Percentiles rank a stretch among this genome's conserved stretches.
These are phyloP conservation scores for Xanthoconium stramineum DNA, from an alignment of 768 basidiomycete genomes.

Conservation along the genomic window DNA sequence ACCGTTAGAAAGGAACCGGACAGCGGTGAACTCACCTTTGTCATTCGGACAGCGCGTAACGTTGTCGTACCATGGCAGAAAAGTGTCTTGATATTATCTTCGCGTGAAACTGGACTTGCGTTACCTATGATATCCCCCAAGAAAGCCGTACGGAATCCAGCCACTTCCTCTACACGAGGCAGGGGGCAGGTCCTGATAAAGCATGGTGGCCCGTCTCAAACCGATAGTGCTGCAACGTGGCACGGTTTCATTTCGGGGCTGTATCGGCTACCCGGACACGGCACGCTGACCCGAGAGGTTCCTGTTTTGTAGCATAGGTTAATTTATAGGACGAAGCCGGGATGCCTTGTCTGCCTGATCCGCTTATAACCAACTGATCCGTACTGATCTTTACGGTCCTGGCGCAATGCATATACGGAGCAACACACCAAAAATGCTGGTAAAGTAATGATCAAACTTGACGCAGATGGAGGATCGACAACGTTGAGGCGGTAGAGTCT, in stretches of 20 bases:
- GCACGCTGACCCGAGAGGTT: neutral
- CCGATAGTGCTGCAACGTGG: slow-evolving; percentile 5
- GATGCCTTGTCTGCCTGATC: slow-evolving; percentile 2
- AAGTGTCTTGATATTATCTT: slow-evolving; percentile 15
- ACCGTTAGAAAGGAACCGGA: slow-evolving; percentile 3
- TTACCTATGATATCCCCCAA: slow-evolving; percentile 17
- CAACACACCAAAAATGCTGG: neutral
- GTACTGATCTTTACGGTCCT: neutral
- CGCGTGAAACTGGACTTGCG: neutral
- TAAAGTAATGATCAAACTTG: neutral
- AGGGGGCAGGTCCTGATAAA: slow-evolving; percentile 9
- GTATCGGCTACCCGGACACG: slow-evolving; percentile 1
- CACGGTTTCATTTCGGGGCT: slow-evolving; percentile 8
- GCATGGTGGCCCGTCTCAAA: slow-evolving; percentile 3
- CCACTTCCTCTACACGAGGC: slow-evolving; percentile 20
- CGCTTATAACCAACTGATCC: neutral
- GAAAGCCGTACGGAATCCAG: slow-evolving; percentile 4
- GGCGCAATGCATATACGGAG: neutral
- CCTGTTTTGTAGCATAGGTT: slow-evolving; percentile 5
- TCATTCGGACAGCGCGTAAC: slow-evolving; percentile 24
- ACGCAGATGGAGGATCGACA: slow-evolving; percentile 5
- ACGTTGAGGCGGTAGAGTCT: too few relatives aligned
- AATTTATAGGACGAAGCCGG: slow-evolving; percentile 1
- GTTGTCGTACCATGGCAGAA: slow-evolving; percentile 16
- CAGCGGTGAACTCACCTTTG: slow-evolving; percentile 15